Conservation (phyloP, 1,284 basidiomycete genomes). For the Paramarasmius palmivorus region DNA sequence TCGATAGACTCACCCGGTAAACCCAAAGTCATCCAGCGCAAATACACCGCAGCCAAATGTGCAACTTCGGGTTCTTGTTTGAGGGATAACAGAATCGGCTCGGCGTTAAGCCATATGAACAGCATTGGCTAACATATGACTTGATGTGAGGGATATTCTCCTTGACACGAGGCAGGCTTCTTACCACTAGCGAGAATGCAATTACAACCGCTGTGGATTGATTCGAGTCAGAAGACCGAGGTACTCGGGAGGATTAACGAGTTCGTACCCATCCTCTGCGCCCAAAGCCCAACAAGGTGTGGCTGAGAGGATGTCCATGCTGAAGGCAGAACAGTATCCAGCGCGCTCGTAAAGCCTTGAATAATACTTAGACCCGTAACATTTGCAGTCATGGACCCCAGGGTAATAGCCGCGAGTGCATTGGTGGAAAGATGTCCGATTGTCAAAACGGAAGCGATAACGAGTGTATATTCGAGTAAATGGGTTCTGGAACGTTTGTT, state of each 20-base stretch:
- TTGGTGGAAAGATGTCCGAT: constrained; percentile 85
- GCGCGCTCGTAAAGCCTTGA: constrained; percentile 82
- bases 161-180: constrained; percentile 25
- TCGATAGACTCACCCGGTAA: constrained; percentile 58
- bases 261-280: constrained; percentile 79
- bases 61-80: constrained; percentile 90
- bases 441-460: constrained; percentile 75
- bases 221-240: background rate
- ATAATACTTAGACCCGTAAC: constrained; percentile 66
- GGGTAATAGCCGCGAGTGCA: constrained; percentile 82
- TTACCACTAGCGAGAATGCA: constrained; percentile 55
- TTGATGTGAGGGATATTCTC: too few relatives aligned
- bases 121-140: constrained; percentile 53
- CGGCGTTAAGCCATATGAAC: constrained; percentile 80
- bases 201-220: constrained; percentile 61
- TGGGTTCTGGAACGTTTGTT: constrained; percentile 54
- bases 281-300: constrained; percentile 86
- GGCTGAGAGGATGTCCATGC: constrained; percentile 90
- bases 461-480: constrained; percentile 72
- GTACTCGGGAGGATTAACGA: constrained; percentile 2
- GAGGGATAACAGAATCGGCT: constrained; percentile 74
- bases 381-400: constrained; percentile 87
- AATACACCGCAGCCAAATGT: constrained; percentile 72
- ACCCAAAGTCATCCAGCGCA: constrained; percentile 77
- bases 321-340: constrained; percentile 89